Conservation (phyloP, 2,329 filamentous ascomycete genomes). For the Cercospora nicotianae region DNA sequence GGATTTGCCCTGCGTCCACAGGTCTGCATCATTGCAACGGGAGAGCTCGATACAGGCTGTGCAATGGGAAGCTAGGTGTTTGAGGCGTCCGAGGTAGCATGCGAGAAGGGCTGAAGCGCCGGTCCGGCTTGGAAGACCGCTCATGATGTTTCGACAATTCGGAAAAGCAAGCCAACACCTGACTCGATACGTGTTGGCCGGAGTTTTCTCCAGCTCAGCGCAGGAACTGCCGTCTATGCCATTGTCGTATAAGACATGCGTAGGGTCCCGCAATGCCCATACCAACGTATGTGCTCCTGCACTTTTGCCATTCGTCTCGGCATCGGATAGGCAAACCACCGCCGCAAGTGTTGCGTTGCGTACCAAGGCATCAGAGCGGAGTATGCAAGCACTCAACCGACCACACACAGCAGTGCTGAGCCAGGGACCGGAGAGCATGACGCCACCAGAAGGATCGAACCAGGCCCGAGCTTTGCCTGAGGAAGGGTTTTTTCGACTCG, state of each 20-base stretch:
- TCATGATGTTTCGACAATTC: not conserved
- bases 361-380: not conserved
- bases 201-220: slow-evolving; percentile 1
- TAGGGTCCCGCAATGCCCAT: not conserved
- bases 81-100: not conserved
- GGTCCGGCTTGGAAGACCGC: not conserved
- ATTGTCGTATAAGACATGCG: not conserved
- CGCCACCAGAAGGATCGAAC: not conserved
- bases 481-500: not conserved
- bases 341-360: not conserved
- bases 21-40: not conserved
- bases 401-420: not conserved
- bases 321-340: not conserved
- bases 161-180: not conserved
- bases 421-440: not conserved
- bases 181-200: not conserved
- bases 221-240: not conserved
- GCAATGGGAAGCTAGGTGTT: not conserved
- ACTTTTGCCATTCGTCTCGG: not conserved
- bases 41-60: not conserved
- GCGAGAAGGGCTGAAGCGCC: not conserved
- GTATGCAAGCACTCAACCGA: slow-evolving; percentile 1
- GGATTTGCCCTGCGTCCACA: not conserved
- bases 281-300: not conserved
- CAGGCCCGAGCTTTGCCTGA: not conserved